A percentile compares a stretch with the other conserved stretches of the same genome.
Evolutionary conservation across 2,329 filamentous ascomycete genomes (phyloP).

Genomic region (Tolypocladium sp.): DNA sequence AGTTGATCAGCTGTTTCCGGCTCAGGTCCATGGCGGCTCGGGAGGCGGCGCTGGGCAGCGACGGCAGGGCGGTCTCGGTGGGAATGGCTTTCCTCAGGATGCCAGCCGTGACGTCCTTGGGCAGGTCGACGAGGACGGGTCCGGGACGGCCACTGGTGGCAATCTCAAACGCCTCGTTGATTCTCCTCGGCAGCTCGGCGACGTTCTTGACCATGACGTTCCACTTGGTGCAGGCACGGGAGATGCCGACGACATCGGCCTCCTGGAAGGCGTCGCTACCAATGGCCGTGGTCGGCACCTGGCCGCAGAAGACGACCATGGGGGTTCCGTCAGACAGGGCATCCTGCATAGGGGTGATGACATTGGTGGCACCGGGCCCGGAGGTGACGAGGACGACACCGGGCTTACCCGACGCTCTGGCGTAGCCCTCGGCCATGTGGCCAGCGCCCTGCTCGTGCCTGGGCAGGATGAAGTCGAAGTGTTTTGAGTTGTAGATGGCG

Average conservation of each 20-base stretch:
- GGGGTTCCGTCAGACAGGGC: constrained; percentile 92
- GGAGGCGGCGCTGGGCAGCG: constrained; percentile 78
- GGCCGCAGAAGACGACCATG: constrained; percentile 90
- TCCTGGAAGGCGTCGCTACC: constrained; percentile 97
- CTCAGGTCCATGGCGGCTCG: constrained; percentile 67
- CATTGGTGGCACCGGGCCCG: constrained; percentile 91
- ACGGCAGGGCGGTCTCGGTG: constrained; percentile 60
- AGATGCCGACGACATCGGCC: constrained; percentile 89
- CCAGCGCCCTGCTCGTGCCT: constrained; percentile 96
- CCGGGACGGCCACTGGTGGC: constrained; percentile 89
- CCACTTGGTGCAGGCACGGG: constrained; percentile 94
- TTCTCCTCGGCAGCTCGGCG: constrained; percentile 82
- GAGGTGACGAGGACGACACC: constrained; percentile 96
- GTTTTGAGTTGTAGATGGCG: constrained; percentile 94
- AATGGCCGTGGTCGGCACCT: constrained; percentile 84
- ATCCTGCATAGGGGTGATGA: constrained; percentile 93
- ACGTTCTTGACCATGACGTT: constrained; percentile 97
- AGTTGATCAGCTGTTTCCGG: constrained; percentile 61
- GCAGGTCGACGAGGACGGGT: constrained; percentile 89
- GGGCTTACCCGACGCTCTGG: constrained; percentile 83
- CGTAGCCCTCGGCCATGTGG: constrained; percentile 98
- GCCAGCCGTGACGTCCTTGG: constrained; percentile 90
- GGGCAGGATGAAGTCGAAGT: constrained; percentile 93
- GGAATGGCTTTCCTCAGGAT: constrained; percentile 80
- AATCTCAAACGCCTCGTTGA: constrained; percentile 98